Evolutionary conservation across 768 basidiomycete species (phyloP).

Genomic region (Termitomyces sp.): DNA sequence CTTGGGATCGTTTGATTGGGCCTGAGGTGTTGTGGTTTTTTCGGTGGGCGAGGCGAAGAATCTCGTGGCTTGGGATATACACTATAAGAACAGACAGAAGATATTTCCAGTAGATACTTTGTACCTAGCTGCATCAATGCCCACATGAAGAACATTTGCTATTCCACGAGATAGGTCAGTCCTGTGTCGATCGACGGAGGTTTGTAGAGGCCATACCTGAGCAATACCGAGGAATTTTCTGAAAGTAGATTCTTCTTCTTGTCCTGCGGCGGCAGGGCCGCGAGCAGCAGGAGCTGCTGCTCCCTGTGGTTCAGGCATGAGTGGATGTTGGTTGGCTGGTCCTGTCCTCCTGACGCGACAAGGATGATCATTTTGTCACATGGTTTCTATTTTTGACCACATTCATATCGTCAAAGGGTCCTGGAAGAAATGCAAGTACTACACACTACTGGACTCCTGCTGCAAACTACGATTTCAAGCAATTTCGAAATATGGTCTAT

Average conservation of each 20-base stretch:
- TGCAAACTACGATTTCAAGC: no score
- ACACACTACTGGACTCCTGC: no score
- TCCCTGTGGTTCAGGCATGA: conserved; percentile 21
- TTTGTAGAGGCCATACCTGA: conserved; percentile 21
- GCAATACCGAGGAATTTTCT: conserved; percentile 21
- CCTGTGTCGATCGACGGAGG: neutral
- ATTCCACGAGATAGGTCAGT: conserved; percentile 4
- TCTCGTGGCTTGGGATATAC: conserved; percentile 23
- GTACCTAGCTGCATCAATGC: conserved; percentile 64
- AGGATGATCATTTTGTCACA: conserved; percentile 14
- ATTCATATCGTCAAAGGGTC: neutral
- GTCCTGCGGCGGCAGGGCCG: conserved; percentile 8
- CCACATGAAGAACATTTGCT: conserved; percentile 74
- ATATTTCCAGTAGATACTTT: neutral
- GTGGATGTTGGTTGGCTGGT: conserved; percentile 4
- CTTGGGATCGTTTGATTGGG: conserved; percentile 11
- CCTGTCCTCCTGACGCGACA: neutral
- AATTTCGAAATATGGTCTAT: no score
- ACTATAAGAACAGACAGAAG: neutral
- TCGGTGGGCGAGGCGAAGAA: conserved; percentile 20
- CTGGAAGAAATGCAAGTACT: no score
- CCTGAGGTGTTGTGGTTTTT: conserved; percentile 3
- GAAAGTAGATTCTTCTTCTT: conserved; percentile 19
- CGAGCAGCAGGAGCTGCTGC: conserved; percentile 16
- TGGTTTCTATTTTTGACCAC: conserved; percentile 1